A percentile compares a stretch with the other conserved stretches of the same genome.
Evolutionary conservation across 2,329 filamentous ascomycete species (phyloP).

Genomic region (Aspergillus eucalypticola): DNA sequence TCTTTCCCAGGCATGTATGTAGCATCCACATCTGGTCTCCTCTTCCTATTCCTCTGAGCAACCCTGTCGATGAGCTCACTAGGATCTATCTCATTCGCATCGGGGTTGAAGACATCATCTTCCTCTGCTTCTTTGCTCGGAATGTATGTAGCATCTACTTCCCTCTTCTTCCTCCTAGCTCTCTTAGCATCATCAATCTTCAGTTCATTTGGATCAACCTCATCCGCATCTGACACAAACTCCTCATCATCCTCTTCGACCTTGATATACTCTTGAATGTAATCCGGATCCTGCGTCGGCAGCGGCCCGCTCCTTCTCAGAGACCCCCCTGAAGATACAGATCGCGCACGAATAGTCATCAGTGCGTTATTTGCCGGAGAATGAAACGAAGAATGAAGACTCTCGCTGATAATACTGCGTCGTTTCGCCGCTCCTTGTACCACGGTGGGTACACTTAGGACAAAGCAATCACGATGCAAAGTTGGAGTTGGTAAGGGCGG

Average conservation of each 20-base stretch:
- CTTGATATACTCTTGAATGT: not conserved
- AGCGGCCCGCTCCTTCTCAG: not conserved
- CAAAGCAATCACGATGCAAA: not conserved
- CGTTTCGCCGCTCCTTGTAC: not conserved
- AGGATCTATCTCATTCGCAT: not conserved
- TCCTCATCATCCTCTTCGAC: not conserved
- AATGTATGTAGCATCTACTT: not conserved
- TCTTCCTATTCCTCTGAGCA: not conserved
- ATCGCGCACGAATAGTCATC: not conserved
- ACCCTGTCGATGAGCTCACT: not conserved
- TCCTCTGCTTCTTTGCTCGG: not conserved
- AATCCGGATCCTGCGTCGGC: not conserved
- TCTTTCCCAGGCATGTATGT: conserved; percentile 5
- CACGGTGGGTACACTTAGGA: not conserved
- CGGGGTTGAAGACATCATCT: not conserved
- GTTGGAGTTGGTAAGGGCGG: not conserved
- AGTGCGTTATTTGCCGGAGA: not conserved
- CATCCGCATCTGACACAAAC: not conserved
- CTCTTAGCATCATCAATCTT: not conserved
- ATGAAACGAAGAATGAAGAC: not conserved
- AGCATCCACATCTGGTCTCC: conserved; percentile 2
- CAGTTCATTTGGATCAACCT: not conserved
- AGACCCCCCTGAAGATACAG: not conserved
- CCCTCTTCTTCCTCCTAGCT: not conserved
- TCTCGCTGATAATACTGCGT: not conserved